Evolutionary conservation across 139 green algal species (phyloP).

Genomic region (Mychonastes homosphaera): DNA sequence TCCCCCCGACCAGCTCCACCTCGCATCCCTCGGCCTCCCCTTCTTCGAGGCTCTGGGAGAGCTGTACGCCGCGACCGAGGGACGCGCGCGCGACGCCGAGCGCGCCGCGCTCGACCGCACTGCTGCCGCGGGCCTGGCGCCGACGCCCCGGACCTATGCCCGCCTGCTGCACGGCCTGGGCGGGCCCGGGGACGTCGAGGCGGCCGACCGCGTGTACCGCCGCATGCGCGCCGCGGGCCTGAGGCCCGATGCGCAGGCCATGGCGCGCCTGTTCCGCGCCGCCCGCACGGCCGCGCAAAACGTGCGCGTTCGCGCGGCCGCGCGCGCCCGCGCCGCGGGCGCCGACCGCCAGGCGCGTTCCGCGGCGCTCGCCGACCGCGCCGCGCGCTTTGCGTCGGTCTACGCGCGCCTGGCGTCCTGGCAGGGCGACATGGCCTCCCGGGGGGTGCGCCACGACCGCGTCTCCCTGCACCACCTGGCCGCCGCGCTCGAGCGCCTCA

Average conservation of each 20-base stretch:
- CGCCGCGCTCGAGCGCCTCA: constrained; percentile 12
- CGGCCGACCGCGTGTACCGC: background rate
- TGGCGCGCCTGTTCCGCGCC: constrained; percentile 5
- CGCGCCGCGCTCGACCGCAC: constrained; percentile 14
- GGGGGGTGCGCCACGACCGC: background rate
- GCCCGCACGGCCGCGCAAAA: constrained; percentile 6
- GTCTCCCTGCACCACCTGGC: constrained; percentile 11
- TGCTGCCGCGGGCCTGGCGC: constrained; percentile 6
- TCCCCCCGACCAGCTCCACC: too few relatives aligned
- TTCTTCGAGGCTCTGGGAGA: too few relatives aligned
- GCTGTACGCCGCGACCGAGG: too few relatives aligned
- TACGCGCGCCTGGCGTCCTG: constrained; percentile 15
- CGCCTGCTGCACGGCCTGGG: constrained; percentile 14
- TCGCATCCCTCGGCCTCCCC: too few relatives aligned
- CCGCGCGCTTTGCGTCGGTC: background rate
- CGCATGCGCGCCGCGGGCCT: constrained; percentile 3
- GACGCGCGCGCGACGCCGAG: too few relatives aligned
- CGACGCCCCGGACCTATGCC: constrained; percentile 8
- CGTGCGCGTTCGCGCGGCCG: constrained; percentile 7
- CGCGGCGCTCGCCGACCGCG: background rate
- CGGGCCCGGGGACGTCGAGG: background rate
- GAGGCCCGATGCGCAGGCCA: constrained; percentile 10
- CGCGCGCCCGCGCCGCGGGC: background rate
- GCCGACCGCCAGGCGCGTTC: background rate
- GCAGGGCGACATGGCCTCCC: constrained; percentile 10